Conservation (phyloP, 2,329 filamentous ascomycete species). For the Colletotrichum sp. region DNA sequence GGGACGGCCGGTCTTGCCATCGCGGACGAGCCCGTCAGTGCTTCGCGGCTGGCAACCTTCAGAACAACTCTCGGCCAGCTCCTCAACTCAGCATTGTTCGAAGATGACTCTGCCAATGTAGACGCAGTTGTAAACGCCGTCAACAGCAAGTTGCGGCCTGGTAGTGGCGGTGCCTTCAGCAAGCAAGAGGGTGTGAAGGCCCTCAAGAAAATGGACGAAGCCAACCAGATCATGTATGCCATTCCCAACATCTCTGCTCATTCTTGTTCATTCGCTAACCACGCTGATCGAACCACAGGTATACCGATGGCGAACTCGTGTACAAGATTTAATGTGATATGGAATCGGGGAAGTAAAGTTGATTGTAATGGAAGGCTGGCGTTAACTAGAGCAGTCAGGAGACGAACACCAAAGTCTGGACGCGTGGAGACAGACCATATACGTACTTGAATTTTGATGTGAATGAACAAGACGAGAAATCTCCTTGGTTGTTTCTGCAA, state of each 20-base stretch:
- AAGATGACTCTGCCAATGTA: conserved; percentile 82
- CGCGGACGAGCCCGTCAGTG: conserved; percentile 57
- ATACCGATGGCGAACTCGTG: conserved; percentile 67
- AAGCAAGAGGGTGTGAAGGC: conserved; percentile 77
- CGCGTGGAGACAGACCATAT: neutral
- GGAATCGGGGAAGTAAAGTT: neutral
- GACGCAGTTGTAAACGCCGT: conserved; percentile 78
- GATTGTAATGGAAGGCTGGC: neutral
- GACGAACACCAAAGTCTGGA: neutral
- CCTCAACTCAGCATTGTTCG: conserved; percentile 82
- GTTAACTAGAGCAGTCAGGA: neutral
- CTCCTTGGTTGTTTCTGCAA: neutral
- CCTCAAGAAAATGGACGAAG: conserved; percentile 78
- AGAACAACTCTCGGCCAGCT: conserved; percentile 82
- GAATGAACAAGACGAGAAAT: neutral
- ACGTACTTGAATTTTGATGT: neutral
- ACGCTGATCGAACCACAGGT: conserved; percentile 42
- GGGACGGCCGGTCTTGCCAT: conserved; percentile 47
- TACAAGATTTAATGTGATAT: conserved; percentile 65
- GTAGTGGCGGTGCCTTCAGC: conserved; percentile 66
- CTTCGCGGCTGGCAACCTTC: conserved; percentile 75
- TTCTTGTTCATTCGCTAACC: neutral
- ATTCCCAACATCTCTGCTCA: neutral
- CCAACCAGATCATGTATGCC: conserved; percentile 92
- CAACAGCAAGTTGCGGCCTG: conserved; percentile 69